These are phyloP conservation scores for Kluyveromyces sp. DNA, from an alignment of 1,139 yeast genomes.

Conservation along the genomic window DNA sequence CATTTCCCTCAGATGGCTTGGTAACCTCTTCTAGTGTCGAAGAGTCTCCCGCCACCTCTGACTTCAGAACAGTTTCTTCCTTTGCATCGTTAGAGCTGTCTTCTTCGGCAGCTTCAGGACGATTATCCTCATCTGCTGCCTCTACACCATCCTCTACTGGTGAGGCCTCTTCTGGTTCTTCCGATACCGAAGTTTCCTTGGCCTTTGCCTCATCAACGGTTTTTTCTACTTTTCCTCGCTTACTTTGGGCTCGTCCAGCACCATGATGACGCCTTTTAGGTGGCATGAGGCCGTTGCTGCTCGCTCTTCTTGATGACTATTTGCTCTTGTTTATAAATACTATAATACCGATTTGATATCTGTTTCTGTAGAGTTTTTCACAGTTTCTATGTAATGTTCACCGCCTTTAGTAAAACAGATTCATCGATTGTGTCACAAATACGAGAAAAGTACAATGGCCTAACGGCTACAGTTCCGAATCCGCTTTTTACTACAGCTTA, in stretches of 20 bases:
- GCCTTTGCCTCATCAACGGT: constrained; percentile 32
- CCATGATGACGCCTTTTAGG: constrained; percentile 14
- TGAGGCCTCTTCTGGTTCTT: constrained; percentile 25
- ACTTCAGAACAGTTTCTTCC: not conserved
- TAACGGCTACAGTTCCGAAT: too few relatives aligned
- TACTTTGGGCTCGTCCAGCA: constrained; percentile 22
- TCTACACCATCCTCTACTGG: constrained; percentile 22
- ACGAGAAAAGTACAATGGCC: too few relatives aligned
- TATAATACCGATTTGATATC: not conserved
- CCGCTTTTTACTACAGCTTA: too few relatives aligned
- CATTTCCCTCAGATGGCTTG: not conserved
- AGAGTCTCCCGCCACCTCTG: constrained; percentile 5
- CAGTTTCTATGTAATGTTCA: not conserved
- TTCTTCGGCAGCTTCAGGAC: not conserved
- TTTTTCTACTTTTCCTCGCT: constrained; percentile 26
- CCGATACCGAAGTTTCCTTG: constrained; percentile 5
- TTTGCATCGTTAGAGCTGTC: not conserved
- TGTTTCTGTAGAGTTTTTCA: not conserved
- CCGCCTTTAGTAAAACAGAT: too few relatives aligned
- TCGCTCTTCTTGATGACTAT: not conserved
- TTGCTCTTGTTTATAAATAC: constrained; percentile 20
- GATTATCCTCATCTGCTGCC: not conserved
- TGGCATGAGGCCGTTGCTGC: constrained; percentile 15
- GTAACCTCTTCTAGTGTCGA: not conserved
- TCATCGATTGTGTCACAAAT: too few relatives aligned